Evolutionary conservation across 2,329 filamentous ascomycete genomes (phyloP), one percentile per base, ranked within the genome.

Genomic region (Verticillium zaregamsianum): DNA sequence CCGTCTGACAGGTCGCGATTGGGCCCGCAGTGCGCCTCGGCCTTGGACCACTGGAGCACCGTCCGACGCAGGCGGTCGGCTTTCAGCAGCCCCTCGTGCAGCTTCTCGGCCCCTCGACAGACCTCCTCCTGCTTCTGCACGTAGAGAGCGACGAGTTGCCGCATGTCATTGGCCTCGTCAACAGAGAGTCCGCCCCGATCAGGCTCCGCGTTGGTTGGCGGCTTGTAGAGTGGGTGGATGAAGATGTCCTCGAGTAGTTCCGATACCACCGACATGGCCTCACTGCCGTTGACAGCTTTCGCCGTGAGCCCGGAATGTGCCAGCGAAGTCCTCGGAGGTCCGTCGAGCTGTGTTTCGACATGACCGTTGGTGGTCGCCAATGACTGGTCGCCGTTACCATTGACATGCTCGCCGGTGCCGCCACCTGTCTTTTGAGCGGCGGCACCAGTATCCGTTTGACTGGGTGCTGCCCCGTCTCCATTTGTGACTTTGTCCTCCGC

Each of bases 101-200:
- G 79, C 63, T 83, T 84, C 61, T 85, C 83, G 1, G 88, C 84
- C 8, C 90, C 88, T 5, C 91, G 86, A 61, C 90, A 89, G 2
- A 94, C 86, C 72, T 95, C 91, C 69, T 95, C 91, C 71, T 95
- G 91, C 73, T 94, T 94, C 69, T 94, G 91, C 31, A 94, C 87
- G 71, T 92, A 94, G 12, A 91, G 78, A 66, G 92, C 84, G 57
- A 95, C 80, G 20, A 93, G 76, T 62, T 89, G 84, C 62, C 91
- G 86, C 54, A 91, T 87, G 63, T 95, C 90, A 66, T 93, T 90
- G 1, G 92, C 92, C 75, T 95, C 91, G 31, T 80, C 76, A 20
- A 87, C 81, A 0, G 91, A 90, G 3, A 96, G 82, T 2, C 89
- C 89, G 70, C 93, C 87, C 61, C 88, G 82, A 71, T 93, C 89